Base-by-base conservation (phyloP, 1,139 yeast genomes). In the Schizosaccharomyces versatilis region DNA sequence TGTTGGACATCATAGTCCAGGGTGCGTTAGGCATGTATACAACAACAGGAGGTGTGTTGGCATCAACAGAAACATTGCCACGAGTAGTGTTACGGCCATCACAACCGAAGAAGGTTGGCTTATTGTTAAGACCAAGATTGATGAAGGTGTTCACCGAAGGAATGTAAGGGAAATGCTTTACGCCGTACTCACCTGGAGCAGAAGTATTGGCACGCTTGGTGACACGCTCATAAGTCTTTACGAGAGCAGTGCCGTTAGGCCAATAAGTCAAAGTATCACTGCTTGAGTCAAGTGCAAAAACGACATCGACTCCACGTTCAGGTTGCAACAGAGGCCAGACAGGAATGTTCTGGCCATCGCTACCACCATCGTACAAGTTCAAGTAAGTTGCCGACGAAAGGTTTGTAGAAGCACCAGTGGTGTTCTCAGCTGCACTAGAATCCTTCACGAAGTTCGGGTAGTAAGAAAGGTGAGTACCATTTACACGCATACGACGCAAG, bases 31-130 rank as follows among this genome's bases (percentile, higher is more conserved):
- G 93, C 61, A 80, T 74, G 68, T 84, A 86, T 15, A 85, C 80
- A 56, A 86, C 71, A 60, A 86, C 71, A 0, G 95, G 95, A 14
- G 94, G 86, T 12, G 61, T 47, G 7, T 40, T 47, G 10, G 54
- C 56, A 19, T 42, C 48, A 40, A 93, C 84, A 51, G 70, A 57
- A 44, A 63, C 63, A 40, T 57, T 56, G 7, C 60, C 60, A 2
- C 68, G 62, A 7, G 68, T 66, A 12, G 57, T 55, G 65, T 84
- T 84, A 2, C 68, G 64, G 12, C 84, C 76, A 64, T 83, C 77
- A 69, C 96, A 86, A 51, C 96, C 96, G 64, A 85, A 85, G 70
- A 86, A 85, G 0, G 84, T 73, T 56, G 95, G 94, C 62, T 67
- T 76, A 6, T 78, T 70, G 9, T 82, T 77, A 53, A 68, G 60